Percentiles rank a stretch among this genome's conserved stretches.
phyloP scores from a whole-genome alignment of 225 moss, liverwort and hornwort genomes.

The Physcomitrellopsis africana region DNA sequence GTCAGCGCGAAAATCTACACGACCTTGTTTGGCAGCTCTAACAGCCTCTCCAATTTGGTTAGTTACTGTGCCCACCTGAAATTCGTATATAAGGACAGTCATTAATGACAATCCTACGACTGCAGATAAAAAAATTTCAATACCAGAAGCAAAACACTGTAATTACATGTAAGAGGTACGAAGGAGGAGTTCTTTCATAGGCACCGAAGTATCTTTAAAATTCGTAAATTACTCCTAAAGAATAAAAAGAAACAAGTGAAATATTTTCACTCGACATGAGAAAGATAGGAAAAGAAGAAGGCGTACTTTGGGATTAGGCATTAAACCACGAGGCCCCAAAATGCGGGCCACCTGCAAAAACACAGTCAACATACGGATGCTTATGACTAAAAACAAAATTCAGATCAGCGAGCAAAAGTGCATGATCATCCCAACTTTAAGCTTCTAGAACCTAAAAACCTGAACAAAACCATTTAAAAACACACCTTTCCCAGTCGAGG shows the following conservation, averaged over 20 bases:
- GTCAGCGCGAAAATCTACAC: slow-evolving; percentile 94
- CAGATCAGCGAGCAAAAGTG: neutral
- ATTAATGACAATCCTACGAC: slow-evolving; percentile 15
- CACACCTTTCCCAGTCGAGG: slow-evolving; percentile 90
- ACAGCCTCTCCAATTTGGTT: slow-evolving; percentile 90
- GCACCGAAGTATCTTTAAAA: neutral
- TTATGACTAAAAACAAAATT: neutral
- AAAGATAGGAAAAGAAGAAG: slow-evolving; percentile 6
- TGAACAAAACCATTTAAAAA: slow-evolving; percentile 12
- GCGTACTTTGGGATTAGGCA: slow-evolving; percentile 98
- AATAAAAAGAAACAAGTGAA: slow-evolving; percentile 7
- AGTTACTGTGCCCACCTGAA: slow-evolving; percentile 94
- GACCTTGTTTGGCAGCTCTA: slow-evolving; percentile 92
- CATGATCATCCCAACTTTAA: neutral
- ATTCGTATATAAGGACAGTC: neutral
- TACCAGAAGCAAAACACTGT: neutral
- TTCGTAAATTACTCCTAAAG: neutral
- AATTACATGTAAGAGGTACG: neutral
- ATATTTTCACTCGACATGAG: neutral
- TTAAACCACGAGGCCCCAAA: slow-evolving; percentile 92
- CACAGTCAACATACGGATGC: slow-evolving; percentile 5
- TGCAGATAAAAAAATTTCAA: neutral
- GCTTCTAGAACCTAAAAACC: neutral
- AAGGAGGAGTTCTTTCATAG: neutral
- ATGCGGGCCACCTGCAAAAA: slow-evolving; percentile 87